Evolutionary conservation across 345 rosid species (phyloP).

Genomic region (Physaria fendleri): DNA sequence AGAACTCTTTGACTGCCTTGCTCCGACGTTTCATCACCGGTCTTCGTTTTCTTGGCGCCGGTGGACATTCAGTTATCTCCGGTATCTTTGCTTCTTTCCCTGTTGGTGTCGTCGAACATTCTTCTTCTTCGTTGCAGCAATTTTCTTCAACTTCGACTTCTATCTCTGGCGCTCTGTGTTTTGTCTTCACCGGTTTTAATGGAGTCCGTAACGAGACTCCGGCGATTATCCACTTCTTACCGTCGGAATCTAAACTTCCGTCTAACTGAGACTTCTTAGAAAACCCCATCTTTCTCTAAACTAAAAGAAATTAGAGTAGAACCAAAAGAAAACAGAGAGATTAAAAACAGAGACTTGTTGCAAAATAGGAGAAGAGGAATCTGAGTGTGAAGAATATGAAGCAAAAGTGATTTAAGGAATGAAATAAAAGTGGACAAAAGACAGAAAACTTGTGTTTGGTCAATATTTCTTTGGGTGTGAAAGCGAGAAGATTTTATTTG

Average conservation of each 20-base stretch:
- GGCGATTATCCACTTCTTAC: conserved; percentile 73
- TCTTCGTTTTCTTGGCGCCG: conserved; percentile 73
- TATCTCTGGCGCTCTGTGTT: conserved; percentile 33
- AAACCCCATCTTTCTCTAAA: conserved; percentile 47
- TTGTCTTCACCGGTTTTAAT: conserved; percentile 62
- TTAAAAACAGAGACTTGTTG: background rate
- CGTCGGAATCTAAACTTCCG: conserved; percentile 46
- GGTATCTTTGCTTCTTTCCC: conserved; percentile 73
- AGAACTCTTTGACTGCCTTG: conserved; percentile 61
- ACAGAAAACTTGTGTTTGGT: conserved; percentile 3
- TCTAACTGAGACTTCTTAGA: conserved; percentile 60
- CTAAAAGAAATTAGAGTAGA: background rate
- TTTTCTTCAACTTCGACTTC: conserved; percentile 37
- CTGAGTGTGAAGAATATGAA: conserved; percentile 3
- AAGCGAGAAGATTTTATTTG: background rate
- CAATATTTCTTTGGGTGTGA: background rate
- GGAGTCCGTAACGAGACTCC: conserved; percentile 55
- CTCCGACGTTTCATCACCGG: conserved; percentile 48
- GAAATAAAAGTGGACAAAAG: conserved; percentile 3
- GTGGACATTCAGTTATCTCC: conserved; percentile 63
- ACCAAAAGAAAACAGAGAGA: background rate
- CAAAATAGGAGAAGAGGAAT: conserved; percentile 14
- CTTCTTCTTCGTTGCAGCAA: conserved; percentile 28
- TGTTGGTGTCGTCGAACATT: conserved; percentile 65
- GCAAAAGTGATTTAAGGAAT: conserved; percentile 13